These are phyloP conservation scores for Pichia phayaonensis DNA, from an alignment of 805 yeast genomes.

Conservation along the genomic window DNA sequence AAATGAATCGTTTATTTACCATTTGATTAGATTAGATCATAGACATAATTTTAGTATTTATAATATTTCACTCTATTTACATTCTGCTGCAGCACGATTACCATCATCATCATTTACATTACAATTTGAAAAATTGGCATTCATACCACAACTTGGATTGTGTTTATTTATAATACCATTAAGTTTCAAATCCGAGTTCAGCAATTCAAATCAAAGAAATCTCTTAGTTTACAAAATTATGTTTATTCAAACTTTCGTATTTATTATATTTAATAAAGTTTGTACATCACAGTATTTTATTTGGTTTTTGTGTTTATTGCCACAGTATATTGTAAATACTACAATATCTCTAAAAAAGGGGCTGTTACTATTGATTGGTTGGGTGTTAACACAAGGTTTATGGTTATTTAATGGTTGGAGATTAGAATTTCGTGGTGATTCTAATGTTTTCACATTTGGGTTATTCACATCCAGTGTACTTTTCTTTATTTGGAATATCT, in stretches of 20 bases:
- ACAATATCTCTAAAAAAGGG: slow-evolving; percentile 34
- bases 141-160: slow-evolving; percentile 65
- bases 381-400: slow-evolving; percentile 64
- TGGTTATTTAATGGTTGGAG: slow-evolving; percentile 79
- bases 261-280: slow-evolving; percentile 72
- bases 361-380: slow-evolving; percentile 35
- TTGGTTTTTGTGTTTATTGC: slow-evolving; percentile 86
- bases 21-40: slow-evolving; percentile 77
- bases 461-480: slow-evolving; percentile 19
- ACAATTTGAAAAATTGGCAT: slow-evolving; percentile 46
- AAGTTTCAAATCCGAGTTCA: slow-evolving; percentile 23
- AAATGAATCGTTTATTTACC: slow-evolving; percentile 75
- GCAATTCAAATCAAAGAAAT: background rate
- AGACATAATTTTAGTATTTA: slow-evolving; percentile 91
- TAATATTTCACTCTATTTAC: slow-evolving; percentile 63
- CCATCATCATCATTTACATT: background rate
- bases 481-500: slow-evolving; percentile 23
- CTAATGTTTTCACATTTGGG: slow-evolving; percentile 22
- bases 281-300: slow-evolving; percentile 93
- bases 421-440: slow-evolving; percentile 70
- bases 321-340: slow-evolving; percentile 54
- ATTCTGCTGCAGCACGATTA: slow-evolving; percentile 35
- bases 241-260: slow-evolving; percentile 73
- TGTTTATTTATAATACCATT: slow-evolving; percentile 55
- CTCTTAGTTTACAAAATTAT: slow-evolving; percentile 33